Base-by-base conservation (phyloP, 192 early-diverging fungal genomes). In the Dimargaris verticillata region DNA sequence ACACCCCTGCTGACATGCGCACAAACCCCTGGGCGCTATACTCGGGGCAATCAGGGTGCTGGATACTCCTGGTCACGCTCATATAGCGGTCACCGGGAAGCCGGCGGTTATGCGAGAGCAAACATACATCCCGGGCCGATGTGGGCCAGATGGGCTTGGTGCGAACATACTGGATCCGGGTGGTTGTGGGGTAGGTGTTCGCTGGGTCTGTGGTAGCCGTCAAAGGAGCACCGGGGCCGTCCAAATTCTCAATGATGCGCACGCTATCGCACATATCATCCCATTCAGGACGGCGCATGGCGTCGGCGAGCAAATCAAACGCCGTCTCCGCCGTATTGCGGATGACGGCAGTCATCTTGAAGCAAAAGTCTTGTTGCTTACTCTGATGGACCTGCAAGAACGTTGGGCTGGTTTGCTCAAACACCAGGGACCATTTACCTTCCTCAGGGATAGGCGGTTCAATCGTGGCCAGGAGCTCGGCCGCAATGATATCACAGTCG, bases 141-240 rank as follows among this genome's bases (percentile, higher is more conserved):
- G 75, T 77, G 2, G 75, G 75, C 75, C 75, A 77, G n/a, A 77
- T 64, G 18, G 70, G 63, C 46, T 73, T 73, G 57, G 66, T 68
- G 63, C 72, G 71, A 43, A 77, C 49, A 44, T 77, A 77, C 58
- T 73, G 70, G 45, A 77, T 68, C 3, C 63, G 42, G 41, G 72
- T 71, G 51, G 65, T 60, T 7, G 63, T 47, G 0, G 24, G 51
- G 11, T n/a, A 25, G 25, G 17, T 12, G 4, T 12, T 25, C 22
- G 51, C 20, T 38, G 33, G 33, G 33, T 38, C 7, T 38, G 33
- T 38, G 20, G 51, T 5, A 13, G 3, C 51, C 22, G 22, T 26
- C 51, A 20, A 13, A 13, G 24, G 24, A 26, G 18, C 25, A 7
- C n/a, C n/a, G 43, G 57, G 38, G 43, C 20, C 20, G n/a, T 65